Base-by-base conservation (phyloP, 2,329 filamentous ascomycete species). In the Hymenoscyphus albidus region DNA sequence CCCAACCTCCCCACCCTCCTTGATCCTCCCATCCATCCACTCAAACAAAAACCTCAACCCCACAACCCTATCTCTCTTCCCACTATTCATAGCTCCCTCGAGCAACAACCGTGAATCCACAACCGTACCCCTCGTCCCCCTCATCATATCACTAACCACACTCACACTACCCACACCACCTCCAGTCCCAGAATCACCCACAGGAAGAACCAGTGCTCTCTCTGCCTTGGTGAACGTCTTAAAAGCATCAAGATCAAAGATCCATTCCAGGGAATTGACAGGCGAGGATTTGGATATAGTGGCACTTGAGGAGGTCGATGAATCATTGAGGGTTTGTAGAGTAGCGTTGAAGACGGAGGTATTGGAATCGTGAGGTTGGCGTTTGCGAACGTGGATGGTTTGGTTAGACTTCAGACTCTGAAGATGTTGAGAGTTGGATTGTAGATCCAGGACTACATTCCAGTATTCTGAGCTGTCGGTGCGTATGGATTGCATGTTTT, bases 381-480 rank as follows among this genome's bases (percentile, higher is more conserved):
- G 83, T 27, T 85, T 81, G 32, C 87, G 81, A 5, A 91, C 83
- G 69, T 83, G 85, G 58, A 92, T 79, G 1, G 84, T 87, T 71
- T 90, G 88, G 22, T 83, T 83, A 10, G 79, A 78, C 58, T 78
- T 79, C 77, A 91, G 90, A 14, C 83, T 81, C 1, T 78, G 75
- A 6, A 85, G 78, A 66, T 90, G 85, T 0, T 76, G 74, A 5
- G 82, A 75, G 67, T 88, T 86, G 64, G 79, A 78, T 27, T 79
- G 79, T 65, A 92, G 85, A 74, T 91, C 88, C 3, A 91, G 80
- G 1, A 83, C 84, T 2, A 89, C 80, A n/a, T 83, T 85, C 89
- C 89, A 91, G 76, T 88, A 88, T 56, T 86, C 82, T 5, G 82
- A 78, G 61, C 83, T 80, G 7, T 76, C 27, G 3, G 84, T 86